A percentile compares a stretch with the other conserved stretches of the same genome.
These are phyloP conservation scores for Xylaria acuta DNA, from an alignment of 495 filamentous ascomycete species.

Conservation along the genomic window DNA sequence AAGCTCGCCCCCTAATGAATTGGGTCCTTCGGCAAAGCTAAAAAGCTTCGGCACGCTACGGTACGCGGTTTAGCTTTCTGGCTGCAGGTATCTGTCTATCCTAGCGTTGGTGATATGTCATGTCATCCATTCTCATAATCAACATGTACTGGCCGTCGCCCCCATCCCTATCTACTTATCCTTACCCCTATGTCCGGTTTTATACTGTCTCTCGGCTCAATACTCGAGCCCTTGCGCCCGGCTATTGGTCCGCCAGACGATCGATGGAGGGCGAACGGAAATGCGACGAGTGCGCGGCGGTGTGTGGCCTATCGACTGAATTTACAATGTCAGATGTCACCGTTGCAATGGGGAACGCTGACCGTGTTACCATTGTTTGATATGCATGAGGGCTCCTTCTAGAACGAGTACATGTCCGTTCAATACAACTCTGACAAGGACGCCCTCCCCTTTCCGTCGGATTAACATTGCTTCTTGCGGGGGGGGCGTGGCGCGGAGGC, in stretches of 20 bases:
- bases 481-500: constrained; percentile 17
- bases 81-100: not conserved
- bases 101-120: constrained; percentile 23
- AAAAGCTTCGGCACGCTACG: not conserved
- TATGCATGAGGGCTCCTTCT: constrained; percentile 16
- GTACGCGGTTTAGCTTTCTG: not conserved
- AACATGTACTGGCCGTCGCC: not conserved
- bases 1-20: not conserved
- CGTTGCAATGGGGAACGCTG: constrained; percentile 9
- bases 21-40: not conserved
- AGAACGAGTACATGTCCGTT: constrained; percentile 11
- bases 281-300: not conserved
- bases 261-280: constrained; percentile 1
- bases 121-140: constrained; percentile 14
- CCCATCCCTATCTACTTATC: not conserved
- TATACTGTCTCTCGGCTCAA: not conserved
- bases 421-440: constrained; percentile 19
- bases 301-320: constrained; percentile 7
- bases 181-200: not conserved
- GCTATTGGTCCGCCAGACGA: not conserved
- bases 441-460: not conserved
- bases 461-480: constrained; percentile 18
- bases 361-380: constrained; percentile 10
- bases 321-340: constrained; percentile 16
- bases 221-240: constrained; percentile 15